A percentile compares a stretch with the other conserved stretches of the same genome.
Conservation (phyloP, 768 basidiomycete species). For the Tylopilus rubrobrunneus region DNA sequence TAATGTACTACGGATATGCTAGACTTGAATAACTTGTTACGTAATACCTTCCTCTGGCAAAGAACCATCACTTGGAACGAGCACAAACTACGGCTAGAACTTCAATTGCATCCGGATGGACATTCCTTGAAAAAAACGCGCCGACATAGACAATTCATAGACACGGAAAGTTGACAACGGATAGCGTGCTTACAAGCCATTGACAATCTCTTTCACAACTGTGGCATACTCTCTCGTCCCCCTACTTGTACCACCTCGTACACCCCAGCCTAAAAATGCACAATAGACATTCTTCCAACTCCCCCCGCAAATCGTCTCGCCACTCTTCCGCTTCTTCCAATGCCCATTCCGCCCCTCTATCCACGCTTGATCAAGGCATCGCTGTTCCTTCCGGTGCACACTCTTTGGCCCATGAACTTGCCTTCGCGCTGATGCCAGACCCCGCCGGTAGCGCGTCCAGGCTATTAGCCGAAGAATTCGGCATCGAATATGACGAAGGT, state of each 20-base stretch:
- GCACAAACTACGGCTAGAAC: conserved; percentile 1
- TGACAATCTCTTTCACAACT: conserved; percentile 11
- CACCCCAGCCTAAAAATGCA: conserved; percentile 19
- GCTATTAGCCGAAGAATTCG: conserved; percentile 82
- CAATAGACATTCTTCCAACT: conserved; percentile 23
- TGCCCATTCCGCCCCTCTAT: conserved; percentile 26
- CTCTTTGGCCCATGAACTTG: conserved; percentile 84
- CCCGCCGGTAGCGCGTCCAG: conserved; percentile 68
- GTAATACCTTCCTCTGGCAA: conserved; percentile 6
- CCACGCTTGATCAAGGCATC: conserved; percentile 30
- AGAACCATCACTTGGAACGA: conserved; percentile 1
- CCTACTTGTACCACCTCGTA: conserved; percentile 3
- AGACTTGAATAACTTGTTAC: conserved; percentile 8
- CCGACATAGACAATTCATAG: conserved; percentile 4
- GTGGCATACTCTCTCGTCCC: neutral
- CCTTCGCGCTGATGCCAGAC: conserved; percentile 84
- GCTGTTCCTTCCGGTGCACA: conserved; percentile 37
- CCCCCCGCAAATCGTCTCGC: conserved; percentile 29
- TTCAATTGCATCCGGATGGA: conserved; percentile 22
- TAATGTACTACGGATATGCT: neutral
- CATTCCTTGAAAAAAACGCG: conserved; percentile 22
- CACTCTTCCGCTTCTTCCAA: conserved; percentile 24
- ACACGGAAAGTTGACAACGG: neutral
- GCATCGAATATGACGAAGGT: conserved; percentile 85
- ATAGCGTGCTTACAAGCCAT: conserved; percentile 3